Base-by-base conservation (phyloP, 148 eudicot genomes). In the Silene conica region DNA sequence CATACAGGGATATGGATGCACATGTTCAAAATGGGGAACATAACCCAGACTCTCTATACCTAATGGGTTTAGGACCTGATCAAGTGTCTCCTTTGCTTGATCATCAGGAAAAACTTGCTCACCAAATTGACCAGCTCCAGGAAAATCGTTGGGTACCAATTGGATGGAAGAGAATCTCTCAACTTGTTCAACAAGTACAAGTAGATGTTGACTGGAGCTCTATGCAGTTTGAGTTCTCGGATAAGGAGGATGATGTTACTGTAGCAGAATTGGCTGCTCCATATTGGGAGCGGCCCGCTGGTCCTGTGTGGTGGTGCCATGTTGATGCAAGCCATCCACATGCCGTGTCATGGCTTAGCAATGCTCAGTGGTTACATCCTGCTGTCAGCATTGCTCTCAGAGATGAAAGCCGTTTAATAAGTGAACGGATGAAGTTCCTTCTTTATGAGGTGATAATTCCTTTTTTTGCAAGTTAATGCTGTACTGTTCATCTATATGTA, bases 291-390 rank as follows among this genome's bases (percentile, higher is more conserved):
- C 83, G 92, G 74, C 89, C 93, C 64, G 96, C 85, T 77, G 98
- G 98, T 81, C 98, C 98, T 34, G 81, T 79, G 71, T 94, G 97
- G 98, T 94, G 98, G 98, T 89, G 97, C 72, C 97, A 94, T 74
- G 86, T 94, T 26, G 83, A 86, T 76, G 97, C 97, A 68, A 83
- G 88, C 75, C 91, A 94, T 78, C 89, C 83, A 1, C 76, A 76
- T 60, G 78, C 83, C 16, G 82, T 79, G 50, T 79, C 87, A 48
- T 94, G 98, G 98, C 92, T 94, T 50, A 79, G 65, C 64, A 78
- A 76, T 86, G 92, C 97, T 78, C 93, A 86, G 80, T 94, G 97
- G 97, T 85, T 94, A 77, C 96, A 94, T 78, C 98, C 96, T 81
- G 98, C 98, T 18, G 82, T 94, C 56, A 91, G 96, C 74, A 72